Conservation (phyloP, 805 yeast genomes). For the Myxozyma nipponensis region DNA sequence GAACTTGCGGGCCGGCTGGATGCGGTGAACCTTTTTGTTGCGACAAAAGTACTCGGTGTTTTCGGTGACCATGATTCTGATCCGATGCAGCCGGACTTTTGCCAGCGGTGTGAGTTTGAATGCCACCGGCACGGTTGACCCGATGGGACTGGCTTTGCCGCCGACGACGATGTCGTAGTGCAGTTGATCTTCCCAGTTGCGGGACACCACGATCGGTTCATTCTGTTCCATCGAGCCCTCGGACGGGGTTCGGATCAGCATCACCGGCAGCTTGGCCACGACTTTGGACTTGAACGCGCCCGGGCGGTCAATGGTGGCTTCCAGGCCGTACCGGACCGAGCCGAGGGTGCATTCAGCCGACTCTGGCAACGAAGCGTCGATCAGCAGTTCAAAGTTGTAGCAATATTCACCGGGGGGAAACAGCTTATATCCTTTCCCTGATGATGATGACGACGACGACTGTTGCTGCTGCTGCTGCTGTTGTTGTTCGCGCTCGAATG, state of each 20-base stretch:
- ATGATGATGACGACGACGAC: slow-evolving; percentile 4
- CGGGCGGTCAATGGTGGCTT: slow-evolving; percentile 64
- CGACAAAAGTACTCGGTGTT: slow-evolving; percentile 86
- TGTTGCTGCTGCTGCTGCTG: slow-evolving; percentile 2
- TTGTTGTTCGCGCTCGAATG: slow-evolving; percentile 14
- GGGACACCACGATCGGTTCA: slow-evolving; percentile 85
- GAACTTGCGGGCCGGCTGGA: slow-evolving; percentile 83
- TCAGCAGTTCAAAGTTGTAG: slow-evolving; percentile 85
- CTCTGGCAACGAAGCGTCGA: slow-evolving; percentile 81
- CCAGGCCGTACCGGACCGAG: slow-evolving; percentile 63
- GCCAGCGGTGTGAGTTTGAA: slow-evolving; percentile 82
- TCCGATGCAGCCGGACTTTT: slow-evolving; percentile 79
- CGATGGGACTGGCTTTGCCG: slow-evolving; percentile 80
- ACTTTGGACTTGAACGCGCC: slow-evolving; percentile 86
- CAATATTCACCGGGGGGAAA: slow-evolving; percentile 88
- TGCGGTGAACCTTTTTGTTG: slow-evolving; percentile 80
- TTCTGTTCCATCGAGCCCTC: slow-evolving; percentile 79
- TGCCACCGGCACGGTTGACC: slow-evolving; percentile 78
- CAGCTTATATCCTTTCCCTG: slow-evolving; percentile 40
- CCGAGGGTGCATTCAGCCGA: slow-evolving; percentile 77
- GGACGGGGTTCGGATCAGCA: slow-evolving; percentile 69
- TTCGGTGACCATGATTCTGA: slow-evolving; percentile 82
- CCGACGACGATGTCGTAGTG: slow-evolving; percentile 88
- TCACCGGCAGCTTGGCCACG: slow-evolving; percentile 57
- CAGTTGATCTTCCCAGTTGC: slow-evolving; percentile 82